Percentiles rank a stretch among this genome's conserved stretches.
phyloP scores from a whole-genome alignment of 495 filamentous ascomycete genomes.

The Parathielavia appendiculata region DNA sequence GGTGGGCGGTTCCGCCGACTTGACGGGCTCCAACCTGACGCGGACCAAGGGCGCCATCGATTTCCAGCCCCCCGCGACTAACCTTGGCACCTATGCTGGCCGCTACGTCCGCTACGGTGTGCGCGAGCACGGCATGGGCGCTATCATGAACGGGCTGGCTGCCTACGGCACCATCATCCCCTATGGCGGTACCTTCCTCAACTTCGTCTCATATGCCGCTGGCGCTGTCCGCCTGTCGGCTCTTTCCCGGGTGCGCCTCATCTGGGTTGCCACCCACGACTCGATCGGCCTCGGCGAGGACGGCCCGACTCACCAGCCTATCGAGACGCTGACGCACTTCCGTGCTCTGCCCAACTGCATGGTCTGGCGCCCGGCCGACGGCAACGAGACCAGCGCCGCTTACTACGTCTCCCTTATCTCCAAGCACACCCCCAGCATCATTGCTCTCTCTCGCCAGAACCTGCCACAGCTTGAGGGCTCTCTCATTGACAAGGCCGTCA shows the following conservation, averaged over 20 bases:
- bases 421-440: conserved; percentile 83
- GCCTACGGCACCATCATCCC: conserved; percentile 95
- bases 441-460: conserved; percentile 96
- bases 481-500: conserved; percentile 76
- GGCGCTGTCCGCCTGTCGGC: conserved; percentile 92
- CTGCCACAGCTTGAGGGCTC: conserved; percentile 95
- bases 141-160: conserved; percentile 94
- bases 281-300: conserved; percentile 99
- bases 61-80: conserved; percentile 87
- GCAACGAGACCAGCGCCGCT: conserved; percentile 95
- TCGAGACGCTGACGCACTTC: conserved; percentile 99
- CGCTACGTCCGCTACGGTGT: conserved; percentile 97
- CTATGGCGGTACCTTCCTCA: conserved; percentile 93
- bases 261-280: conserved; percentile 98
- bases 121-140: conserved; percentile 95
- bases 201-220: conserved; percentile 98
- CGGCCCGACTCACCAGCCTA: conserved; percentile 97
- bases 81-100: conserved; percentile 80
- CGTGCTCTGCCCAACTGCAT: conserved; percentile 98
- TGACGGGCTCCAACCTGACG: conserved; percentile 98
- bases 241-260: conserved; percentile 82
- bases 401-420: conserved; percentile 94
- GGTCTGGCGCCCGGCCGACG: conserved; percentile 99
- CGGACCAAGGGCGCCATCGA: conserved; percentile 94
- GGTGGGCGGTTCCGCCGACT: conserved; percentile 90